phyloP scores from a whole-genome alignment of 2,329 filamentous ascomycete species.

The Aureobasidium sp. region DNA sequence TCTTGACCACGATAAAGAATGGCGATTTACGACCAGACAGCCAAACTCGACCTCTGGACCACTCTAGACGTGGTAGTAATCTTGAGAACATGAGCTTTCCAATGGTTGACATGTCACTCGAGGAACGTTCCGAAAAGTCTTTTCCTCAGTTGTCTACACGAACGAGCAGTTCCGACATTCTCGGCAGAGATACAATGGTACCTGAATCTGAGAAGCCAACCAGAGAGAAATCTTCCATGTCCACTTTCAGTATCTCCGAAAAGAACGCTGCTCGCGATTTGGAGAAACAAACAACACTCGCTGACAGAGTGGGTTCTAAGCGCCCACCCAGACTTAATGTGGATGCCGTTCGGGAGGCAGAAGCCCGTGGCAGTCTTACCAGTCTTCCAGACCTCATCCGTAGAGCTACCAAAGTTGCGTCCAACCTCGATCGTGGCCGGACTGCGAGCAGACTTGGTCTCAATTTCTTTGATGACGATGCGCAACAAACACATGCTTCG shows the following conservation, averaged over 20 bases:
- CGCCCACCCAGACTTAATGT: slow-evolving; percentile 70
- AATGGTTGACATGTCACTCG: neutral
- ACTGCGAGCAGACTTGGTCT: slow-evolving; percentile 52
- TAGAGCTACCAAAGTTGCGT: slow-evolving; percentile 75
- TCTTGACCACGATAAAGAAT: slow-evolving; percentile 39
- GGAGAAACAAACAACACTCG: slow-evolving; percentile 25
- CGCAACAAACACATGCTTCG: neutral
- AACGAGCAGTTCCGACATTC: neutral
- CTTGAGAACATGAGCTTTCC: neutral
- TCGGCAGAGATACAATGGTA: neutral
- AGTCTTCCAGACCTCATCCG: slow-evolving; percentile 86
- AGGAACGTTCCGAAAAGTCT: neutral
- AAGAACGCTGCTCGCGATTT: neutral
- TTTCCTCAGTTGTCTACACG: neutral
- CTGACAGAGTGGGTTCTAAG: slow-evolving; percentile 33
- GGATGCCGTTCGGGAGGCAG: slow-evolving; percentile 69
- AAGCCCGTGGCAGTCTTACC: slow-evolving; percentile 80
- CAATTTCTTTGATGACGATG: slow-evolving; percentile 36
- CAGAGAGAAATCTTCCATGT: neutral
- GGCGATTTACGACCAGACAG: slow-evolving; percentile 22
- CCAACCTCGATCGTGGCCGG: slow-evolving; percentile 76
- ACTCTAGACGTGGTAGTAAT: neutral
- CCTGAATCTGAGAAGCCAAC: neutral
- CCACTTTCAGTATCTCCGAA: neutral
- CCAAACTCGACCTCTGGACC: neutral